phyloP scores from a whole-genome alignment of 257 asterid species.

The Solanum okadae region DNA sequence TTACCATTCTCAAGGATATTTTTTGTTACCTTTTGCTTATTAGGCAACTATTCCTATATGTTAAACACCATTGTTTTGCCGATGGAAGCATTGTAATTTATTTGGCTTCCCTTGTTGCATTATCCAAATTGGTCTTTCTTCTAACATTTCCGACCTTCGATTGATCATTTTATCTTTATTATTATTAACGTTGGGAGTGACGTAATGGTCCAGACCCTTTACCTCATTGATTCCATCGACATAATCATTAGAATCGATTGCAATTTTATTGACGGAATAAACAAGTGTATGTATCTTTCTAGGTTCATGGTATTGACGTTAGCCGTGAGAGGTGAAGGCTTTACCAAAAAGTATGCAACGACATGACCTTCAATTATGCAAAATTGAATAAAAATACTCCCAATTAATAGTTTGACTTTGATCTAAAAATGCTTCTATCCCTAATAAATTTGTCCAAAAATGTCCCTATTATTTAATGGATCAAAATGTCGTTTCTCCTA shows the following conservation, averaged over 20 bases:
- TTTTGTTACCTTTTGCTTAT: too few species aligned
- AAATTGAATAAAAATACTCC: too few species aligned
- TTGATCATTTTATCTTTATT: neutral
- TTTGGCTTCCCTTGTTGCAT: neutral
- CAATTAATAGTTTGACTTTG: too few species aligned
- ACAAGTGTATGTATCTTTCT: neutral
- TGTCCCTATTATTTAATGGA: too few species aligned
- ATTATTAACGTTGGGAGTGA: neutral
- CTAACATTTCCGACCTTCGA: neutral
- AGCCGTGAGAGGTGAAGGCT: neutral
- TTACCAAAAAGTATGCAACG: neutral
- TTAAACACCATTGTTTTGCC: neutral
- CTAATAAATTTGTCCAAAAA: too few species aligned
- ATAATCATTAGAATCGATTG: neutral
- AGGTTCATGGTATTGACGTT: neutral
- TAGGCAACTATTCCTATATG: too few species aligned
- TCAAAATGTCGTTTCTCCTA: too few species aligned
- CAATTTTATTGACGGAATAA: neutral
- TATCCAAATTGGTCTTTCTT: neutral
- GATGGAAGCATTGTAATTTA: neutral
- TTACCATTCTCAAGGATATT: too few species aligned
- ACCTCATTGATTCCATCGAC: neutral
- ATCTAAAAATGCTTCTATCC: too few species aligned
- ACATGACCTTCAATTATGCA: too few species aligned
- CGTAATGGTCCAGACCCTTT: neutral